A percentile compares a stretch with the other conserved stretches of the same genome.
Evolutionary conservation across 768 basidiomycete genomes (phyloP).

Genomic region (Asterophora lycoperdoides): DNA sequence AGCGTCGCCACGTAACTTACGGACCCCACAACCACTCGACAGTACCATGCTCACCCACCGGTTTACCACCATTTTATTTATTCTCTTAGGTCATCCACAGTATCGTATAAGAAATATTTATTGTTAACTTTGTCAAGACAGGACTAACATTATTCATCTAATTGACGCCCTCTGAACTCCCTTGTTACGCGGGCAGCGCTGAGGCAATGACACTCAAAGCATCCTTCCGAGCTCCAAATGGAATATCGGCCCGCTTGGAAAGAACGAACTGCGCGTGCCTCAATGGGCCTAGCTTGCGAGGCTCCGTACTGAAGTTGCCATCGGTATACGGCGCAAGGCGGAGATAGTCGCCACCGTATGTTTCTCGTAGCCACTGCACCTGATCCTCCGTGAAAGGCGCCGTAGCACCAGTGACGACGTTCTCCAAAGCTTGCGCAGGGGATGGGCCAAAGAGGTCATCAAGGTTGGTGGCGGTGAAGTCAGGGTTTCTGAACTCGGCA

Average conservation of each 20-base stretch:
- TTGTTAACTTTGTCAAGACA: constrained; percentile 3
- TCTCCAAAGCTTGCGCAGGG: constrained; percentile 5
- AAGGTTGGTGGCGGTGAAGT: constrained; percentile 22
- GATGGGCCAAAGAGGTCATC: constrained; percentile 20
- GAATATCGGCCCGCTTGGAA: constrained; percentile 38
- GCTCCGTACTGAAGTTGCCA: constrained; percentile 24
- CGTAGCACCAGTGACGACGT: not conserved
- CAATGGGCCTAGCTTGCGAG: constrained; percentile 34
- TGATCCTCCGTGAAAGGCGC: constrained; percentile 2
- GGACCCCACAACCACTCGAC: not conserved
- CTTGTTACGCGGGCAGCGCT: constrained; percentile 6
- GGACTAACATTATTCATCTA: constrained; percentile 4
- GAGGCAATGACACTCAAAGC: constrained; percentile 37
- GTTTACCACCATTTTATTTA: not conserved
- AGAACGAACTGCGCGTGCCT: constrained; percentile 41
- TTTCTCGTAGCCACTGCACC: constrained; percentile 19
- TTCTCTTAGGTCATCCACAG: not conserved
- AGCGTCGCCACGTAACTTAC: not conserved
- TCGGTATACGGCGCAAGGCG: constrained; percentile 34
- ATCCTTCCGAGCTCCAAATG: constrained; percentile 32
- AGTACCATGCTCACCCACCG: not conserved
- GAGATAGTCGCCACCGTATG: constrained; percentile 47
- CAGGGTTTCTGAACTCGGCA: constrained; percentile 17
- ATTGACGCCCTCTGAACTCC: constrained; percentile 5
- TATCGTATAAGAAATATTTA: constrained; percentile 7